These are phyloP conservation scores for Chlorella sp. DNA, from an alignment of 139 green algal genomes.

Conservation along the genomic window DNA sequence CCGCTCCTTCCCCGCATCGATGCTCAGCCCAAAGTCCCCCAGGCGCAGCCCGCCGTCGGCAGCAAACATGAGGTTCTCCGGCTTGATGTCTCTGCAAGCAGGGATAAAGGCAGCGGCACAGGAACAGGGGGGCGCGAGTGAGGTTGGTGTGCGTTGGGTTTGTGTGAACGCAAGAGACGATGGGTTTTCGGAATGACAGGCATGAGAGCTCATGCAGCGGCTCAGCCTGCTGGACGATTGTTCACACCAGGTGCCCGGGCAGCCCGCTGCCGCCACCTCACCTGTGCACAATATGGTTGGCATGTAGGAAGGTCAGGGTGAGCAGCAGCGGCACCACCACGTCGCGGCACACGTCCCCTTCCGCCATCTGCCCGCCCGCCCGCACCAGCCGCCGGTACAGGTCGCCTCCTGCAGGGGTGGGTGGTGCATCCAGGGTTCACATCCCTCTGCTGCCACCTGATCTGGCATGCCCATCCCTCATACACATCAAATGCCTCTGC, in stretches of 20 bases:
- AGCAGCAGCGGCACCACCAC: constrained; percentile 81
- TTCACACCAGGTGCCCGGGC: not conserved
- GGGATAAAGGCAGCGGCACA: not conserved
- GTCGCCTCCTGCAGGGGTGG: constrained; percentile 63
- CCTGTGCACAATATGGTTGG: constrained; percentile 69
- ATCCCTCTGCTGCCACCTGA: not conserved
- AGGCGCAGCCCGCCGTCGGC: constrained; percentile 56
- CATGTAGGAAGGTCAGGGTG: constrained; percentile 78
- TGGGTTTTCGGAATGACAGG: not conserved
- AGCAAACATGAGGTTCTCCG: constrained; percentile 89
- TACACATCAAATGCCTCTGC: not conserved
- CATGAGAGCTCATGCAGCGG: not conserved
- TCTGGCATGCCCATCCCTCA: not conserved
- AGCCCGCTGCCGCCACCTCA: not conserved
- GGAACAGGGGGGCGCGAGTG: not conserved
- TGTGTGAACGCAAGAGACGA: not conserved
- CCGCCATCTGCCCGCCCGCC: constrained; percentile 60
- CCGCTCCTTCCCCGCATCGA: constrained; percentile 53
- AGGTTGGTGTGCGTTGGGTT: not conserved
- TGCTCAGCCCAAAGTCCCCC: constrained; percentile 76
- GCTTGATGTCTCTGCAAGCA: constrained; percentile 70
- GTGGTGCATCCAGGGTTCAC: not conserved
- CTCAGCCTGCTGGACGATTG: not conserved
- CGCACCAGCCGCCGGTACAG: constrained; percentile 80
- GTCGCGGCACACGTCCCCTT: constrained; percentile 56